These are phyloP conservation scores for Lepidopterella palustris DNA, from an alignment of 495 filamentous ascomycete species.

Conservation along the genomic window DNA sequence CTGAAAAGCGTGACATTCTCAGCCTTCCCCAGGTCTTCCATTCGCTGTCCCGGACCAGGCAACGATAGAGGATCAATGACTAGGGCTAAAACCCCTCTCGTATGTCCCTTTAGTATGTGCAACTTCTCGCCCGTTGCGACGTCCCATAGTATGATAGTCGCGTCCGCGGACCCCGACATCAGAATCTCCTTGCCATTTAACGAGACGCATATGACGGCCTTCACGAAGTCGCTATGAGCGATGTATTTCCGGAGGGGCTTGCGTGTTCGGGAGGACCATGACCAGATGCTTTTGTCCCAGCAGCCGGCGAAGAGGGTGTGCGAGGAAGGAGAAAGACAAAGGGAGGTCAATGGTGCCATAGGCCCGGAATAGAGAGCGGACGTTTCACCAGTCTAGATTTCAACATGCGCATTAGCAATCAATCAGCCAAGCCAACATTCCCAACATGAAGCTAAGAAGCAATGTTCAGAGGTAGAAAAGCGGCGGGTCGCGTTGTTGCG, in stretches of 20 bases:
- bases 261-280: conserved; percentile 60
- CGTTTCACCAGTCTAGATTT: conserved; percentile 25
- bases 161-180: conserved; percentile 81
- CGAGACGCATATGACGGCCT: conserved; percentile 51
- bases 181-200: conserved; percentile 55
- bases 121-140: conserved; percentile 57
- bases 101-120: conserved; percentile 70
- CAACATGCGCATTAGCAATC: background rate
- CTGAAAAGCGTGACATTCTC: conserved; percentile 60
- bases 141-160: conserved; percentile 79
- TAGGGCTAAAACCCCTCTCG: conserved; percentile 69
- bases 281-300: conserved; percentile 90
- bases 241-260: conserved; percentile 51
- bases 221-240: conserved; percentile 90
- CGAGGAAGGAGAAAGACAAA: conserved; percentile 55
- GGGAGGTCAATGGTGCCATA: conserved; percentile 67
- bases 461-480: too few relatives aligned
- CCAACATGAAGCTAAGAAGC: too few relatives aligned
- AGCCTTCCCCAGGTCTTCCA: conserved; percentile 13
- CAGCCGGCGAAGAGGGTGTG: conserved; percentile 72
- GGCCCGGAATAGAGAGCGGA: conserved; percentile 61
- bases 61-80: conserved; percentile 54
- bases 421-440: too few relatives aligned
- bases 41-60: background rate
- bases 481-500: too few relatives aligned